A percentile compares a stretch with the other conserved stretches of the same genome.
phyloP scores from a whole-genome alignment of 1,284 basidiomycete species.

The Ustilago bromivora region DNA sequence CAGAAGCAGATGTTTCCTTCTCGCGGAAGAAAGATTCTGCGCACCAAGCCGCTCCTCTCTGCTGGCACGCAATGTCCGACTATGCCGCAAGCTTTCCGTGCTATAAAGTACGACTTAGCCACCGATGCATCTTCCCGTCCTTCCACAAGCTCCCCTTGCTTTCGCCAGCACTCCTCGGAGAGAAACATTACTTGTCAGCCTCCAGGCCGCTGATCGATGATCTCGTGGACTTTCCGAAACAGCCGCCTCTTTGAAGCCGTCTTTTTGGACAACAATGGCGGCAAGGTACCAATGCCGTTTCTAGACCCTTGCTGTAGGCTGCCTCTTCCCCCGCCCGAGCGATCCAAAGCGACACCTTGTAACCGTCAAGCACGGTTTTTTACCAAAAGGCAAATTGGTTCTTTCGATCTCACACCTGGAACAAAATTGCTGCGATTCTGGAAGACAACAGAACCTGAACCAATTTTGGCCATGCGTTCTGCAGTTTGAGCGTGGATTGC shows the following conservation, averaged over 20 bases:
- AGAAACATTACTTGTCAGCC: background rate
- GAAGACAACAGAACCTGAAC: constrained; percentile 25
- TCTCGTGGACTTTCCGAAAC: background rate
- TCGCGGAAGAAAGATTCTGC: too few relatives aligned
- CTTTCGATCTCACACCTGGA: constrained; percentile 5
- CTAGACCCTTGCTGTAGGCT: background rate
- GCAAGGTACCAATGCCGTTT: background rate
- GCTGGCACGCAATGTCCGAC: too few relatives aligned
- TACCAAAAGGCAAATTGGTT: background rate
- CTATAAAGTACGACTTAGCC: too few relatives aligned
- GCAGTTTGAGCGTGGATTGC: background rate
- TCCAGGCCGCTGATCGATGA: background rate
- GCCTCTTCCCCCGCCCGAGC: too few relatives aligned
- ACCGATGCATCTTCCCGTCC: too few relatives aligned
- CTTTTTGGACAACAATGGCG: background rate
- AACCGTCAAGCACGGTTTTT: background rate
- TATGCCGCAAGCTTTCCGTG: too few relatives aligned
- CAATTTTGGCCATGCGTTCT: background rate
- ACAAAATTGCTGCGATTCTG: constrained; percentile 6
- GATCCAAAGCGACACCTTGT: constrained; percentile 1
- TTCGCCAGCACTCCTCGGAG: background rate
- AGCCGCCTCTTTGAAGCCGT: background rate
- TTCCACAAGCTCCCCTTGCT: background rate
- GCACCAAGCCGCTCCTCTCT: too few relatives aligned
- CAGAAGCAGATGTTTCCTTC: too few relatives aligned